Evolutionary conservation across 164 flowering plant species (phyloP), one percentile per base, ranked within the genome.

Genomic region (Kingdonia uniflora): DNA sequence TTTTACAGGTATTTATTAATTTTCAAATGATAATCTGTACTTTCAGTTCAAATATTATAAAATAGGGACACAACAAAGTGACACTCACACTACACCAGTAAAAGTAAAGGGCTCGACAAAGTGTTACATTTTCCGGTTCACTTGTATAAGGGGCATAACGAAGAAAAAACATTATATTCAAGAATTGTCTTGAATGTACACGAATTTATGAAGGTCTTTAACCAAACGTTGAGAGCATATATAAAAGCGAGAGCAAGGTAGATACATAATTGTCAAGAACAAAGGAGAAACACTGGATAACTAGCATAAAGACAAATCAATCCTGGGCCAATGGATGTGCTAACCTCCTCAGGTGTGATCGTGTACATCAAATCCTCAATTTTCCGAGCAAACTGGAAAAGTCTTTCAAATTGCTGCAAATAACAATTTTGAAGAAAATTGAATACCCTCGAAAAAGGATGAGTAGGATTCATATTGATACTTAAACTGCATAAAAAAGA

Each of bases 291-390:
- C 35, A 3, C 4, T 29, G 8, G 4, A 29, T 29, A 3, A 4
- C 8, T 29, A 29, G 5, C 48, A 7, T 10, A 26, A 49, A 26
- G 26, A 25, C 0, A 49, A 19, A 25, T 49, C 16, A 49, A 22
- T 11, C 14, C 14, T 14, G 10, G 21, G 15, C 40, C 6, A 26
- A 35, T 57, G 2, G n/a, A 50, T 52, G 24, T 7, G 64, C 73
- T 58, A 47, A 92, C 99, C 94, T 92, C 97, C 69, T 89, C 95
- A 24, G 95, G 90, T 4, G 87, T 39, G 11, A 82, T 77, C 26
- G 95, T 89, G 71, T 65, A 82, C 92, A 94, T 75, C 63, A 83
- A 67, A 65, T 94, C 97, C 68, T 94, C 99, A 52, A 89, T 75
- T 72, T 62, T 85, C 43, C 84, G 74, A 54, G 86, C 83, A 76